Conservation (phyloP, 208 protist genomes). For the Willaertia magna region DNA sequence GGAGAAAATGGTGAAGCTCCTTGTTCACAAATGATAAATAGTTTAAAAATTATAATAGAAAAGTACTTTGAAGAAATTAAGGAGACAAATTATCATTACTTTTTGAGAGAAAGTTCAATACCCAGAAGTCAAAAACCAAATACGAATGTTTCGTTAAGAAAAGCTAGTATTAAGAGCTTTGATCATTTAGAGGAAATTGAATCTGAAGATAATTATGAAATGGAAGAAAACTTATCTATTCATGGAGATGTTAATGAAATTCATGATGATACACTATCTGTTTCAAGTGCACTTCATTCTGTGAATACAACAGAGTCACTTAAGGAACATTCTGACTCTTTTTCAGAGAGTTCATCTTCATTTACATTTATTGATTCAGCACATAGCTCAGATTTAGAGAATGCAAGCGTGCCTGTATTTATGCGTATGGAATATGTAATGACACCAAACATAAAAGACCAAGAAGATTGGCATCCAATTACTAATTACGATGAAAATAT, state of each 20-base stretch:
- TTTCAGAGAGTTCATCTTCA: neutral
- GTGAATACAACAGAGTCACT: neutral
- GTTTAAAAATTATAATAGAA: neutral
- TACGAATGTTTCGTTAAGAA: neutral
- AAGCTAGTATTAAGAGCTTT: neutral
- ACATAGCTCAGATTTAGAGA: neutral
- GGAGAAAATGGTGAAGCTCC: neutral
- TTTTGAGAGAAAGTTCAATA: neutral
- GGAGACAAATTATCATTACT: neutral
- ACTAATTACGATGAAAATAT: neutral
- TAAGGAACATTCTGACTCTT: neutral
- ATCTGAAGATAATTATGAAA: neutral
- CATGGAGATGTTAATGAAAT: neutral
- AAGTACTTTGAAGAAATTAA: neutral
- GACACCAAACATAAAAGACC: neutral
- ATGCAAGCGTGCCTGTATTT: neutral
- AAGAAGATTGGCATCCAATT: neutral
- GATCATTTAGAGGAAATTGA: slow-evolving; percentile 4
- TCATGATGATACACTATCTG: neutral
- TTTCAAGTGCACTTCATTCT: neutral
- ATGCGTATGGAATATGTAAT: slow-evolving; percentile 8
- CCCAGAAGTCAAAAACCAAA: neutral
- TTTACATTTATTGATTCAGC: neutral
- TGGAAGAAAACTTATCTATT: neutral
- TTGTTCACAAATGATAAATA: neutral